These are phyloP conservation scores for Scutellaria galericulata DNA, from an alignment of 257 asterid genomes.

Conservation along the genomic window DNA sequence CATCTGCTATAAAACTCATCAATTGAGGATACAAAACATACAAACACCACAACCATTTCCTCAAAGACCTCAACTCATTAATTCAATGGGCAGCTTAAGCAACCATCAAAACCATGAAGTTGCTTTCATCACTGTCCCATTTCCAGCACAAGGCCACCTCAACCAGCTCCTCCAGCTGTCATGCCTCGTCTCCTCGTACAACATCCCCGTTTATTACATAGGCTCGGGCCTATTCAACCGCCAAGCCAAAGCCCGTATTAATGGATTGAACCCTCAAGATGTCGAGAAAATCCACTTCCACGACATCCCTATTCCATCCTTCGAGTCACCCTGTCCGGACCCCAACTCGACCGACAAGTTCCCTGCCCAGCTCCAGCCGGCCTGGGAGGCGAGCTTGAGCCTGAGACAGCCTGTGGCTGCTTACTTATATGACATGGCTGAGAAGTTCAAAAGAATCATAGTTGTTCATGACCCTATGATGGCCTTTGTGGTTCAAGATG, in stretches of 20 bases:
- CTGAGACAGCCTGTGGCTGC: conserved; percentile 41
- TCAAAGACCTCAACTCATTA: neutral
- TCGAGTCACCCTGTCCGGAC: conserved; percentile 50
- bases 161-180: conserved; percentile 57
- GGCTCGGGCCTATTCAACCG: conserved; percentile 52
- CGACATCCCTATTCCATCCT: conserved; percentile 49
- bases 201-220: conserved; percentile 39
- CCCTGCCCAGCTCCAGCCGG: conserved; percentile 56
- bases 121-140: conserved; percentile 38
- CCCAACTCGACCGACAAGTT: conserved; percentile 48
- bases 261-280: conserved; percentile 27
- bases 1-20: neutral
- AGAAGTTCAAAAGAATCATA: conserved; percentile 35
- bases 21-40: neutral
- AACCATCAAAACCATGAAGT: neutral
- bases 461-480: conserved; percentile 52
- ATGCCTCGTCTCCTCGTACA: conserved; percentile 42
- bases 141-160: conserved; percentile 53
- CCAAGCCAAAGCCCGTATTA: conserved; percentile 50
- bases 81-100: conserved; percentile 2
- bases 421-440: conserved; percentile 34
- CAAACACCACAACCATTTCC: neutral
- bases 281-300: conserved; percentile 49
- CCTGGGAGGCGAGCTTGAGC: conserved; percentile 39
- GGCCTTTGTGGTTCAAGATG: conserved; percentile 57